Percentiles rank a stretch among this genome's conserved stretches.
These are phyloP conservation scores for Albugo candida DNA, from an alignment of 352 stramenopile species.

Conservation along the genomic window DNA sequence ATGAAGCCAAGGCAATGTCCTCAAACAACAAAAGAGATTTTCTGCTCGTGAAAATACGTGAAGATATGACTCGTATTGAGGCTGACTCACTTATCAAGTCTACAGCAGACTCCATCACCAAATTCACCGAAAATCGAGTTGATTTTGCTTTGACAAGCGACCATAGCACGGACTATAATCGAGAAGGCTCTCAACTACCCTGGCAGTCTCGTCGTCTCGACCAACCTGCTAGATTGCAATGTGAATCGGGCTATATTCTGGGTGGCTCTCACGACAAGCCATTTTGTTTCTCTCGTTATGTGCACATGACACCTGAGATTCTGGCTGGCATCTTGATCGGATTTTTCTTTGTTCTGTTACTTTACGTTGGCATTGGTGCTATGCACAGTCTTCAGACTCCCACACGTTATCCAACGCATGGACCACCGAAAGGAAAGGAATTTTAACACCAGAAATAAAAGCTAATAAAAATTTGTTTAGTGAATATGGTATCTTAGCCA, in stretches of 20 bases:
- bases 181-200: constrained; percentile 13
- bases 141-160: constrained; percentile 56
- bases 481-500: too few relatives aligned
- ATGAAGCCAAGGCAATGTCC: constrained; percentile 16
- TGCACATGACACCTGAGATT: constrained; percentile 64
- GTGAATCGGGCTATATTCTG: constrained; percentile 37
- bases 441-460: constrained; percentile 20
- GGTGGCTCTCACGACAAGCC: constrained; percentile 32
- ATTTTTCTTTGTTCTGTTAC: constrained; percentile 62
- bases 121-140: constrained; percentile 14
- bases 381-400: constrained; percentile 66
- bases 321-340: constrained; percentile 53
- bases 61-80: constrained; percentile 12
- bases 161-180: constrained; percentile 12
- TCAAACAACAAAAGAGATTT: constrained; percentile 37
- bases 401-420: constrained; percentile 39
- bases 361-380: constrained; percentile 45
- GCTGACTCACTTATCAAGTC: constrained; percentile 25
- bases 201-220: constrained; percentile 8
- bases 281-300: constrained; percentile 76
- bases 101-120: constrained; percentile 15
- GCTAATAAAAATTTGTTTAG: too few relatives aligned
- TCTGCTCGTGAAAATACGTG: constrained; percentile 33
- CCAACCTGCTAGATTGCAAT: constrained; percentile 18
- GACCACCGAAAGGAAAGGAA: constrained; percentile 62